Conservation (phyloP, 2,329 filamentous ascomycete genomes). For the Emmonsia crescens region DNA sequence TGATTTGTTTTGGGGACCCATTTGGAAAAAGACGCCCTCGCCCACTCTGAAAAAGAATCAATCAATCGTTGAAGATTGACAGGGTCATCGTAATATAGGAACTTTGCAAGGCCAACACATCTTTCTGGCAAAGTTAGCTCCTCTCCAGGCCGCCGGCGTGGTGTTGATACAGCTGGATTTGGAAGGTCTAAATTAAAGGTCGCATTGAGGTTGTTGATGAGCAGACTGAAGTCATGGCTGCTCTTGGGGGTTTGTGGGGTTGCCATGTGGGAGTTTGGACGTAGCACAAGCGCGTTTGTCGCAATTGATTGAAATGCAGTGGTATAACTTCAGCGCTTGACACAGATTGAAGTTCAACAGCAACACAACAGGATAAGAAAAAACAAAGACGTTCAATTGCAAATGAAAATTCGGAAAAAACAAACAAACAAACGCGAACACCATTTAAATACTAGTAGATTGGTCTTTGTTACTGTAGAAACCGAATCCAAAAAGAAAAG, state of each 20-base stretch:
- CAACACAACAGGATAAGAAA: not conserved
- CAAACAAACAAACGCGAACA: not conserved
- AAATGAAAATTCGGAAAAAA: not conserved
- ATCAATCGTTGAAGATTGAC: slow-evolving; percentile 20
- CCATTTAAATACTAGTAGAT: not conserved
- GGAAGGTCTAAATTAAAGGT: slow-evolving; percentile 26
- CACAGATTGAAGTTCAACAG: not conserved
- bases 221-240: slow-evolving; percentile 16
- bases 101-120: slow-evolving; percentile 20
- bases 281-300: not conserved
- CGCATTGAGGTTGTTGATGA: slow-evolving; percentile 26
- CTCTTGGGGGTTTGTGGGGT: slow-evolving; percentile 9
- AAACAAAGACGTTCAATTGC: no score
- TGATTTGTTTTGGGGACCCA: slow-evolving; percentile 21
- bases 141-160: slow-evolving; percentile 9
- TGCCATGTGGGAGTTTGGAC: not conserved
- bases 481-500: not conserved
- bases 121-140: slow-evolving; percentile 15
- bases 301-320: not conserved
- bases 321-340: not conserved
- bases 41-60: slow-evolving; percentile 24
- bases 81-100: slow-evolving; percentile 21
- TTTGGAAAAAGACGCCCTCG: slow-evolving; percentile 11
- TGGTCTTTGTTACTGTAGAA: not conserved
- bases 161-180: slow-evolving; percentile 17